Evolutionary conservation across 2,329 filamentous ascomycete genomes (phyloP).

Genomic region (Penicillium sp.): DNA sequence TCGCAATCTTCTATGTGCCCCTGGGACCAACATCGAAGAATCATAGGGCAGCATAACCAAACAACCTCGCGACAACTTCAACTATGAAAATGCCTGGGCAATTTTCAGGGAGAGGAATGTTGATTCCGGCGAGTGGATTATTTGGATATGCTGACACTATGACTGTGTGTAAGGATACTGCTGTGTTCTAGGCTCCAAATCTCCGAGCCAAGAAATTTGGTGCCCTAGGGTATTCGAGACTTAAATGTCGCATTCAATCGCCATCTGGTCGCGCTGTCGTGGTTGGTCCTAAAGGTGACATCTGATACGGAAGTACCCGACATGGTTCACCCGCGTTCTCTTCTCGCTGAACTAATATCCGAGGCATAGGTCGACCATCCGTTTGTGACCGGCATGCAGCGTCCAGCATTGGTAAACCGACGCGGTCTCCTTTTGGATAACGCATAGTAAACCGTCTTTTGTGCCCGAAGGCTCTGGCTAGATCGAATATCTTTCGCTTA

Average conservation of each 20-base stretch:
- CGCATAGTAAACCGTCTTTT: conserved; percentile 49
- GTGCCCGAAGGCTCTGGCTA: conserved; percentile 47
- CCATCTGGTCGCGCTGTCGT: conserved; percentile 18
- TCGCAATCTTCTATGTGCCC: conserved; percentile 30
- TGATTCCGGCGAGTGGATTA: conserved; percentile 60
- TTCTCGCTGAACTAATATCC: conserved; percentile 34
- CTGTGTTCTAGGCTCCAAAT: conserved; percentile 36
- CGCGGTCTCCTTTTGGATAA: conserved; percentile 43
- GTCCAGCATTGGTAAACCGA: conserved; percentile 56
- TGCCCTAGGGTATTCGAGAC: conserved; percentile 21
- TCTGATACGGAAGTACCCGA: conserved; percentile 48
- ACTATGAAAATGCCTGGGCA: conserved; percentile 27
- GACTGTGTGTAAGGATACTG: conserved; percentile 49
- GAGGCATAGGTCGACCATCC: conserved; percentile 54
- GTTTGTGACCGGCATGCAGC: conserved; percentile 61
- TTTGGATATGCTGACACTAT: conserved; percentile 22
- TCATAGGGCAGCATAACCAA: conserved; percentile 40
- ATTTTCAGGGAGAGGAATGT: conserved; percentile 20
- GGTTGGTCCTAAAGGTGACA: conserved; percentile 50
- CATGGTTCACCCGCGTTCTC: conserved; percentile 53
- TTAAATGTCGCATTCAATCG: conserved; percentile 11
- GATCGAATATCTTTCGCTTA: conserved; percentile 36
- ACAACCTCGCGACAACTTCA: conserved; percentile 55
- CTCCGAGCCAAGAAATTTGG: conserved; percentile 18
- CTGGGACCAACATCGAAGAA: conserved; percentile 32